Evolutionary conservation across 148 eudicot species (phyloP).

Genomic region (Dysphania ambrosioides): DNA sequence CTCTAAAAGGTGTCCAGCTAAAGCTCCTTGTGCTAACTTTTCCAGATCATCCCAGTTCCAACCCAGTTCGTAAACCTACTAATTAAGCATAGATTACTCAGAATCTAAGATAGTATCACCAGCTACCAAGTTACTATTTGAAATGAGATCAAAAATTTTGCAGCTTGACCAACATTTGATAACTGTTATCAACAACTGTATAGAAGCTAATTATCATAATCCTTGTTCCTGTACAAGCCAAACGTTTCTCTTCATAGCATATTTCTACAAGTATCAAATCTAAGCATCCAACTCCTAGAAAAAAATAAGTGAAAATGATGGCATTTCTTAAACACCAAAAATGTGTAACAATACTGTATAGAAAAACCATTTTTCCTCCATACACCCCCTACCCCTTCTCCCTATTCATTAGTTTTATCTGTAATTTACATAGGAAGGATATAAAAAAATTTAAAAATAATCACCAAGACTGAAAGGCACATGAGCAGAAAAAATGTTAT

Average conservation of each 20-base stretch:
- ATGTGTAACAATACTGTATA: no score
- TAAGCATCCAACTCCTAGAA: background rate
- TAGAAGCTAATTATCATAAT: background rate
- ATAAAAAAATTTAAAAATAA: no score
- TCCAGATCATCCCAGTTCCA: slow-evolving; percentile 90
- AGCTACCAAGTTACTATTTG: background rate
- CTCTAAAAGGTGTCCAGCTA: slow-evolving; percentile 96
- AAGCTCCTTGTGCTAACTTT: slow-evolving; percentile 76
- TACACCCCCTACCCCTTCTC: background rate
- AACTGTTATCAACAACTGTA: background rate
- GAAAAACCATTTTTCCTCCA: background rate
- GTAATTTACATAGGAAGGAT: no score
- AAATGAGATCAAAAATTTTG: background rate
- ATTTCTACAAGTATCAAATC: background rate
- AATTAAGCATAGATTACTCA: background rate
- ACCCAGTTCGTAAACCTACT: slow-evolving; percentile 91
- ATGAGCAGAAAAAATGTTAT: background rate
- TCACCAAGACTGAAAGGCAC: background rate
- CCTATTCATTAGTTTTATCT: no score
- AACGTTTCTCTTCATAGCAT: background rate
- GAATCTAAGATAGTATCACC: slow-evolving; percentile 11
- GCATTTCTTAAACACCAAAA: background rate
- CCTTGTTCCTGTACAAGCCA: background rate
- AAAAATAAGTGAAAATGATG: background rate
- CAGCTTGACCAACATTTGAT: background rate